phyloP scores from a whole-genome alignment of 306 rosid genomes.

The Sechiopsis laciniata region DNA sequence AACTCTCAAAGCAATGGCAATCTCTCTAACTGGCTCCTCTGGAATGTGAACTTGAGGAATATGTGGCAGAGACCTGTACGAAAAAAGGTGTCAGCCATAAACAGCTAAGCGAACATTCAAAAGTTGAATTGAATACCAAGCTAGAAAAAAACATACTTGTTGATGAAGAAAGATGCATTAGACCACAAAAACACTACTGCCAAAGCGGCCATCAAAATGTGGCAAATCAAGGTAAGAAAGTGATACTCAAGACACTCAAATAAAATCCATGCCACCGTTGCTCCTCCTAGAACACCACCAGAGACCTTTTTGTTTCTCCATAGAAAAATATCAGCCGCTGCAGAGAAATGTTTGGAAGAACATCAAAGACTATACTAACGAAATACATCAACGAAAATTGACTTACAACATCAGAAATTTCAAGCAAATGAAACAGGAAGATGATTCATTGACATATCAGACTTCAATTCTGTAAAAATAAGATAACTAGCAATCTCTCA shows the following conservation, averaged over 20 bases:
- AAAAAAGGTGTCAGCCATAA: not conserved
- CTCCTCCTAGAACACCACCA: slow-evolving; percentile 54
- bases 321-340: slow-evolving; percentile 89
- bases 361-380: not conserved
- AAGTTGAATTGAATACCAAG: not conserved
- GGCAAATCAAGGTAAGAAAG: slow-evolving; percentile 62
- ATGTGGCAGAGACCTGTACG: slow-evolving; percentile 55
- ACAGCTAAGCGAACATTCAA: slow-evolving; percentile 15
- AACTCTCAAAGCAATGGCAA: slow-evolving; percentile 58
- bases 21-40: slow-evolving; percentile 58
- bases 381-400: too few relatives aligned
- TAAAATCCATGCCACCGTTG: slow-evolving; percentile 69
- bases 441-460: too few relatives aligned
- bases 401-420: not conserved
- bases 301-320: slow-evolving; percentile 95
- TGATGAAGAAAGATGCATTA: slow-evolving; percentile 65
- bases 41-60: slow-evolving; percentile 73
- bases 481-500: not conserved
- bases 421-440: not conserved
- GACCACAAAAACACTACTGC: slow-evolving; percentile 78
- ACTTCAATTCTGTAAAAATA: too few relatives aligned
- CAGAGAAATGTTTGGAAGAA: slow-evolving; percentile 18
- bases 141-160: slow-evolving; percentile 46
- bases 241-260: slow-evolving; percentile 76
- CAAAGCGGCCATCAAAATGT: slow-evolving; percentile 49